These are phyloP conservation scores for Trypanosoma mega DNA, from an alignment of 208 protist species.

Conservation along the genomic window DNA sequence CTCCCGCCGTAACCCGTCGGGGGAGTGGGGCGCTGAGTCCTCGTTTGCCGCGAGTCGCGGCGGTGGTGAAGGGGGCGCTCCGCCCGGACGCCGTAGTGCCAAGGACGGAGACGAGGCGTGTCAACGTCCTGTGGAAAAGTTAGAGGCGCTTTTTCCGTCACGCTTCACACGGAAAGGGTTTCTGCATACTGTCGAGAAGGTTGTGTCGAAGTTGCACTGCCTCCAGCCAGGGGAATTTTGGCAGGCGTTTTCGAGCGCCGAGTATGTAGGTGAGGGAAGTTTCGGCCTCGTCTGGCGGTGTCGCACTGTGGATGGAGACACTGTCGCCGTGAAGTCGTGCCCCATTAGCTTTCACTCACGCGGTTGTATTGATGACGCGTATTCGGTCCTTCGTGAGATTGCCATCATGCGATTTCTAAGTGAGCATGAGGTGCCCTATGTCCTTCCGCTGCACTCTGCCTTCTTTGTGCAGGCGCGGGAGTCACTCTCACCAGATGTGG, in stretches of 20 bases:
- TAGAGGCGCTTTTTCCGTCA: slow-evolving; percentile 49
- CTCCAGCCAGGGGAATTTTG: slow-evolving; percentile 68
- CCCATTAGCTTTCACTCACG: slow-evolving; percentile 59
- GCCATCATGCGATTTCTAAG: slow-evolving; percentile 82
- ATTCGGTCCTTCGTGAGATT: slow-evolving; percentile 76
- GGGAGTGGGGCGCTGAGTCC: slow-evolving; percentile 9
- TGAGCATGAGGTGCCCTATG: slow-evolving; percentile 75
- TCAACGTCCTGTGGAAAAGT: slow-evolving; percentile 33
- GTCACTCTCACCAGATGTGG: slow-evolving; percentile 58
- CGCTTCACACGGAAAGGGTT: slow-evolving; percentile 58
- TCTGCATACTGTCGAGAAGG: slow-evolving; percentile 33
- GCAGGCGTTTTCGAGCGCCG: slow-evolving; percentile 54
- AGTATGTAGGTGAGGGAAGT: slow-evolving; percentile 86
- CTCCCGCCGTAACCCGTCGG: slow-evolving; percentile 6
- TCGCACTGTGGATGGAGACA: slow-evolving; percentile 67
- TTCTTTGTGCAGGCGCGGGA: slow-evolving; percentile 64
- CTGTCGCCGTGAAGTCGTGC: slow-evolving; percentile 85
- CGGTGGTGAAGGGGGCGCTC: neutral
- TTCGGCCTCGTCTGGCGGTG: slow-evolving; percentile 86
- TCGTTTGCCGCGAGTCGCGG: neutral
- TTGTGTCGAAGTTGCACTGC: slow-evolving; percentile 67
- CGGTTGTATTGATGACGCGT: slow-evolving; percentile 70
- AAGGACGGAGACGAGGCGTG: neutral
- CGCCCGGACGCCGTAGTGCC: neutral
- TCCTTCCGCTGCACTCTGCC: slow-evolving; percentile 80